A percentile compares a stretch with the other conserved stretches of the same genome.
Evolutionary conservation across 164 flowering plant species (phyloP).

Genomic region (Sextonia rubra): DNA sequence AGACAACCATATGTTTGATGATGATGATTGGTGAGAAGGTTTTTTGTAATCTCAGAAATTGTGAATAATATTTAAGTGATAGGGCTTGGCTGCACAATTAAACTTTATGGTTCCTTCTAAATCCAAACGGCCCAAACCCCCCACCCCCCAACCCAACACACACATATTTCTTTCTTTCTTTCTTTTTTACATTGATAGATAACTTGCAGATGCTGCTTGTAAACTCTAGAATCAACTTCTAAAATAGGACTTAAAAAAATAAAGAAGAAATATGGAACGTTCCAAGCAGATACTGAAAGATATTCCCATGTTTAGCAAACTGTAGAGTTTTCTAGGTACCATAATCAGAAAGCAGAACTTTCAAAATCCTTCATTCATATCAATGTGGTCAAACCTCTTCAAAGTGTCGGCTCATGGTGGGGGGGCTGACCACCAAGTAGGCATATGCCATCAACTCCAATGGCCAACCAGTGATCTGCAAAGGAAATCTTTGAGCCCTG

Average conservation of each 20-base stretch:
- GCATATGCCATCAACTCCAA: constrained; percentile 91
- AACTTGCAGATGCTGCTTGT: neutral
- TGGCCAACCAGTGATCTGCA: constrained; percentile 91
- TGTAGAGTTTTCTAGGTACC: neutral
- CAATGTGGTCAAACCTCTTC: constrained; percentile 55
- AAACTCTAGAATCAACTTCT: neutral
- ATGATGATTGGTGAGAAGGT: no score
- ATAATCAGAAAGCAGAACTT: neutral
- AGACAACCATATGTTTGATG: no score
- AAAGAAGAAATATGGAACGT: no score
- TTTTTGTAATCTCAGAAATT: no score
- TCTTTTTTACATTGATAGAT: neutral
- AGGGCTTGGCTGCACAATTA: no score
- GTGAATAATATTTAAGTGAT: no score
- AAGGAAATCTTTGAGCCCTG: constrained; percentile 73
- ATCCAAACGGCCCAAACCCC: no score
- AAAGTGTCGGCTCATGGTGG: constrained; percentile 61
- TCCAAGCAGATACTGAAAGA: neutral
- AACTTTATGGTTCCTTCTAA: no score
- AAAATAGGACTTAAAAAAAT: no score
- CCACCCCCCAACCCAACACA: no score
- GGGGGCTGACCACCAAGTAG: constrained; percentile 79
- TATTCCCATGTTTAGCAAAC: neutral
- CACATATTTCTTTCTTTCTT: fast-evolving
- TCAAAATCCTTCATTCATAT: neutral